Evolutionary conservation across 805 yeast genomes (phyloP).

Genomic region (Suhomyces sp.): DNA sequence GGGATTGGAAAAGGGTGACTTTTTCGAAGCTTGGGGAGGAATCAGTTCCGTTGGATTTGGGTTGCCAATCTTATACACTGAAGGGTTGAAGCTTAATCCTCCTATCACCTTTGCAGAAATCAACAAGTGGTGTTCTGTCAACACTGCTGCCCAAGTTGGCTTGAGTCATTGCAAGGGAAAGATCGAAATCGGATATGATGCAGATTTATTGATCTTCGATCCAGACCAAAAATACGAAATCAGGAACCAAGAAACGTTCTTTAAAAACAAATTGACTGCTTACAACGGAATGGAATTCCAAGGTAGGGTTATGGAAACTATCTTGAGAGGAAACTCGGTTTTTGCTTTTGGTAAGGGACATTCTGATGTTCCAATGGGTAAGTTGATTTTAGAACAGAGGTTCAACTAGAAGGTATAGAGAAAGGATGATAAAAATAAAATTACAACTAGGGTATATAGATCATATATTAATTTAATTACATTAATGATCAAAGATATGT

Average conservation of each 20-base stretch:
- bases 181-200: conserved; percentile 75
- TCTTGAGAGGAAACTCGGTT: conserved; percentile 72
- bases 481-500: too few species aligned
- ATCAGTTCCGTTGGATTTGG: conserved; percentile 92
- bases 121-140: conserved; percentile 74
- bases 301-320: conserved; percentile 79
- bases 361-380: conserved; percentile 57
- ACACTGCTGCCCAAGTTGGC: conserved; percentile 87
- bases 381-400: conserved; percentile 61
- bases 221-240: conserved; percentile 51
- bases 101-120: conserved; percentile 60
- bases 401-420: conserved; percentile 8
- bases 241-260: conserved; percentile 56
- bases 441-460: too few species aligned
- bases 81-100: conserved; percentile 54
- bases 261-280: conserved; percentile 87
- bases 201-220: conserved; percentile 85
- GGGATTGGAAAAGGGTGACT: conserved; percentile 79
- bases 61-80: conserved; percentile 76
- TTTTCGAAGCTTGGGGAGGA: conserved; percentile 95
- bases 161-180: conserved; percentile 69
- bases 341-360: conserved; percentile 59
- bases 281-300: conserved; percentile 67
- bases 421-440: too few species aligned
- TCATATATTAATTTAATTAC: too few species aligned